Percentiles rank a stretch among this genome's conserved stretches.
phyloP scores from a whole-genome alignment of 768 basidiomycete species.

The Phanerodontia chrysosporium region DNA sequence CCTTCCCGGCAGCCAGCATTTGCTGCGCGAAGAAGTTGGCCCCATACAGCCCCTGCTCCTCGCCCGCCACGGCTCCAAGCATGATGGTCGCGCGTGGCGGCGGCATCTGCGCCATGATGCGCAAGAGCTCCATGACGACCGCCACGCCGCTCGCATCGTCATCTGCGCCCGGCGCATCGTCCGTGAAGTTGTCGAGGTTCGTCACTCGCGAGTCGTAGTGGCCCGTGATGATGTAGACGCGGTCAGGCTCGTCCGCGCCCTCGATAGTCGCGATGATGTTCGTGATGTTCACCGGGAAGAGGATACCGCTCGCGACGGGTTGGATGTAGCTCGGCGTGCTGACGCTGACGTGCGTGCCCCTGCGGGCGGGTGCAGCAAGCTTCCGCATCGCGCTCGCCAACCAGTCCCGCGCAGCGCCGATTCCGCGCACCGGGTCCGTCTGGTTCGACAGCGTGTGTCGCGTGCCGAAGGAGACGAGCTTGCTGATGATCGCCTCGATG shows the following conservation, averaged over 20 bases:
- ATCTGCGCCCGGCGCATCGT: constrained; percentile 49
- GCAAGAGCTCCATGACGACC: constrained; percentile 47
- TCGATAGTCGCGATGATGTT: constrained; percentile 48
- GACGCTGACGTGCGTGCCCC: constrained; percentile 29
- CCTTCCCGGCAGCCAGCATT: constrained; percentile 37
- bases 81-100: constrained; percentile 47
- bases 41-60: constrained; percentile 50
- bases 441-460: constrained; percentile 50
- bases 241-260: constrained; percentile 44
- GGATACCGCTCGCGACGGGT: constrained; percentile 31
- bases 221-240: constrained; percentile 50
- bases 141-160: constrained; percentile 55
- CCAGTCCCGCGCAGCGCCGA: constrained; percentile 56
- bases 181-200: constrained; percentile 34
- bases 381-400: constrained; percentile 44
- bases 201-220: constrained; percentile 51
- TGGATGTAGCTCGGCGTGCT: constrained; percentile 44
- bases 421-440: constrained; percentile 47
- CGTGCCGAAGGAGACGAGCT: constrained; percentile 54
- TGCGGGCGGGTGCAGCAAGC: constrained; percentile 38
- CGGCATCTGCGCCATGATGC: constrained; percentile 43
- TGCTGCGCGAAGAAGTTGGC: constrained; percentile 43
- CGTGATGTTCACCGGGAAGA: constrained; percentile 42
- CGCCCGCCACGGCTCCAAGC: constrained; percentile 46
- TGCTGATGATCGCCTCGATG: constrained; percentile 43